A percentile compares a stretch with the other conserved stretches of the same genome.
Evolutionary conservation across 176 grass and related monocot genomes (phyloP).

Genomic region (Echinochloa phyllopogon): DNA sequence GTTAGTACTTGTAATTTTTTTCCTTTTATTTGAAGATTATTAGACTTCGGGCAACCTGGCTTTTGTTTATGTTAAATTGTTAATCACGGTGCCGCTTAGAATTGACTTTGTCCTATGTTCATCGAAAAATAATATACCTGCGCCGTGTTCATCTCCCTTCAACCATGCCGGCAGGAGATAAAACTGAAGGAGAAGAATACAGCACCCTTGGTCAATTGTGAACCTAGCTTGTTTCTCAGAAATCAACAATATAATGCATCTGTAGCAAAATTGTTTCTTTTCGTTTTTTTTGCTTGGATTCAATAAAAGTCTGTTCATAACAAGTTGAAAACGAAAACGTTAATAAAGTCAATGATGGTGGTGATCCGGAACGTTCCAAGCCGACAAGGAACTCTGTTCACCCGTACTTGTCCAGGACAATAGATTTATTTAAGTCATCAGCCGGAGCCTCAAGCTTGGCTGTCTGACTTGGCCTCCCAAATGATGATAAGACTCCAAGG

Average conservation of each 20-base stretch:
- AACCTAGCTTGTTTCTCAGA: neutral
- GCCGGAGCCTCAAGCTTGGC: neutral
- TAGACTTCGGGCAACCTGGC: too few relatives aligned
- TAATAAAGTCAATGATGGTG: constrained; percentile 5
- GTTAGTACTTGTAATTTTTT: too few relatives aligned
- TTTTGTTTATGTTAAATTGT: too few relatives aligned
- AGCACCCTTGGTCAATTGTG: neutral
- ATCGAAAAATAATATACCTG: neutral
- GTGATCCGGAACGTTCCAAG: neutral
- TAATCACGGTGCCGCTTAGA: neutral
- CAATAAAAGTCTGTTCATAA: neutral
- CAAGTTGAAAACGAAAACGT: neutral
- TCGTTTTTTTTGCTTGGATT: neutral
- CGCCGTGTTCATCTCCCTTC: neutral
- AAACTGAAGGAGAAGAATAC: neutral
- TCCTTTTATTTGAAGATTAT: too few relatives aligned
- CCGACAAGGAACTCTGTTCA: neutral
- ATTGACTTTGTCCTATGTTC: neutral
- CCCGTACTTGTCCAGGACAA: constrained; percentile 14
- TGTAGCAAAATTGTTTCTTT: neutral
- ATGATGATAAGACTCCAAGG: constrained; percentile 35
- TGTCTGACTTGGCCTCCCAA: constrained; percentile 22
- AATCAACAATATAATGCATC: neutral
- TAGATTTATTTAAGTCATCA: constrained; percentile 22
- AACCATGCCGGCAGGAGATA: neutral